Evolutionary conservation across 768 basidiomycete genomes (phyloP).

Genomic region (Tulasnella sp.): DNA sequence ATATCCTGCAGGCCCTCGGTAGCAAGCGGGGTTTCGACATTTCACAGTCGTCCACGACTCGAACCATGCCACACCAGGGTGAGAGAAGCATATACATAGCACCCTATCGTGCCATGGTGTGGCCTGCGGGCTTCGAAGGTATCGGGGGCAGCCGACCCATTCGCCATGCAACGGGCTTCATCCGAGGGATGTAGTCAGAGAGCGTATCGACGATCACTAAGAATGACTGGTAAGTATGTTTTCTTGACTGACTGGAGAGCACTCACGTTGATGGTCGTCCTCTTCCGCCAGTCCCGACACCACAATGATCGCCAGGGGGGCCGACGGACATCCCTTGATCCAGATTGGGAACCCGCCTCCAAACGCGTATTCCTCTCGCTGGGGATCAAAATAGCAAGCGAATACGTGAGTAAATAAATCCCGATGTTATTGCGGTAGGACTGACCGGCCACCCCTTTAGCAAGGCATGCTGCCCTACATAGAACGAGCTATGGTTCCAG

Average conservation of each 20-base stretch:
- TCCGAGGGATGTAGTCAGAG: constrained; percentile 18
- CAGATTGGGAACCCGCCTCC: constrained; percentile 28
- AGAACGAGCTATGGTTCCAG: constrained; percentile 28
- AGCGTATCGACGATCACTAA: constrained; percentile 28
- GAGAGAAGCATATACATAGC: background rate
- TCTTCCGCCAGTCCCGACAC: constrained; percentile 27
- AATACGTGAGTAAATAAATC: background rate
- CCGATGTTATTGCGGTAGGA: background rate
- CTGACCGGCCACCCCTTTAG: constrained; percentile 20
- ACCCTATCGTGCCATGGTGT: background rate
- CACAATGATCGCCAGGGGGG: constrained; percentile 26
- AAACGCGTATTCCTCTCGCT: constrained; percentile 21
- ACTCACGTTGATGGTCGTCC: constrained; percentile 30
- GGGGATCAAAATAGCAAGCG: background rate
- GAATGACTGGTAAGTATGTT: background rate
- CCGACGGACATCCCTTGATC: constrained; percentile 25
- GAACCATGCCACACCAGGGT: background rate
- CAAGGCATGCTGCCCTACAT: constrained; percentile 23
- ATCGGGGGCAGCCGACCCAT: background rate
- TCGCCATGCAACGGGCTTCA: constrained; percentile 10
- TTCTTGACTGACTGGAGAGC: background rate
- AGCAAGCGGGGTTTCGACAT: background rate
- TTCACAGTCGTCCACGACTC: background rate
- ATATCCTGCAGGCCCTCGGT: background rate
- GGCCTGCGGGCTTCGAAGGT: background rate